A percentile compares a stretch with the other conserved stretches of the same genome.
Evolutionary conservation across 768 basidiomycete species (phyloP).

Genomic region (Termitomyces sp.): DNA sequence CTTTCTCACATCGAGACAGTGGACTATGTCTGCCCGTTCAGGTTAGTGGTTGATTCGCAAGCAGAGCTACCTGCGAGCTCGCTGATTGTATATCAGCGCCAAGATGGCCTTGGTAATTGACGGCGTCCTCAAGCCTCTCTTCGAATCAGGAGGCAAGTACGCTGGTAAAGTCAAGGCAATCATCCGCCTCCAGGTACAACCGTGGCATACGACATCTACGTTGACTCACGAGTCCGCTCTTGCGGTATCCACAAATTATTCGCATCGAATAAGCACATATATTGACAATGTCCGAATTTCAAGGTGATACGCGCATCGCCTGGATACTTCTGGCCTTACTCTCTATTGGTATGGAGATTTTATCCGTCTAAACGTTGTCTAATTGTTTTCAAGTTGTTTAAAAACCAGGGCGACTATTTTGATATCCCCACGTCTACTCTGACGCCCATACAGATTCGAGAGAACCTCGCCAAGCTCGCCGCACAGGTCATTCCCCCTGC

Average conservation of each 20-base stretch:
- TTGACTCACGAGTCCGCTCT: slow-evolving; percentile 78
- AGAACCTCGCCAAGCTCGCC: slow-evolving; percentile 62
- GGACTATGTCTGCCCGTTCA: slow-evolving; percentile 86
- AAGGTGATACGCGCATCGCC: slow-evolving; percentile 70
- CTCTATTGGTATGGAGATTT: slow-evolving; percentile 45
- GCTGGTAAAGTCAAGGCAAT: slow-evolving; percentile 71
- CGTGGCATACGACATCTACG: slow-evolving; percentile 77
- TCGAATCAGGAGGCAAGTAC: slow-evolving; percentile 57
- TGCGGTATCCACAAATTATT: slow-evolving; percentile 43
- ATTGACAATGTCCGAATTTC: background rate
- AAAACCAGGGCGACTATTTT: slow-evolving; percentile 71
- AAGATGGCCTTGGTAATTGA: slow-evolving; percentile 61
- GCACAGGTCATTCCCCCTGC: slow-evolving; percentile 44
- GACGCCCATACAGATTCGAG: slow-evolving; percentile 69
- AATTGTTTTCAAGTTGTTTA: slow-evolving; percentile 55
- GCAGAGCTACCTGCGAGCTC: background rate
- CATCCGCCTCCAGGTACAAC: slow-evolving; percentile 67
- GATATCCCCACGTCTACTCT: slow-evolving; percentile 66
- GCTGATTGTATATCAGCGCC: slow-evolving; percentile 32
- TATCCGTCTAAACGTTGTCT: background rate
- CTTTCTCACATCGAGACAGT: slow-evolving; percentile 35
- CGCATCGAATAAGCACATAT: background rate
- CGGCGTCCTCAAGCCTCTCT: slow-evolving; percentile 50
- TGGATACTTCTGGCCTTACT: slow-evolving; percentile 76
- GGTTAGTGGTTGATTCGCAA: slow-evolving; percentile 30